Base-by-base conservation (phyloP, 306 rosid genomes). In the Malus orientalis region DNA sequence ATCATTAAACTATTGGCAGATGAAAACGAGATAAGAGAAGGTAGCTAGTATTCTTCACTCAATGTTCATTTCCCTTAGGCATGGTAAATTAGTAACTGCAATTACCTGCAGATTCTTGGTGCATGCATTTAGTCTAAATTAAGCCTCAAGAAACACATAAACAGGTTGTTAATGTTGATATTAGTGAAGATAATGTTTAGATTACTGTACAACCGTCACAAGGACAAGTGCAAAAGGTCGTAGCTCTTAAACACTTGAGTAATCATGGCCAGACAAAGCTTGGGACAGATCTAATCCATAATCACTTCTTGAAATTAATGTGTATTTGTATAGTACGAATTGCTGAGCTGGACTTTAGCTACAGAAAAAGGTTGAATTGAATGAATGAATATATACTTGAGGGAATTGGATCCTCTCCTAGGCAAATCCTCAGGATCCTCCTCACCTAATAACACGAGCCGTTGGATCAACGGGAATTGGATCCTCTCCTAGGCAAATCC, bases 221-320 rank as follows among this genome's bases (percentile, higher is more conserved):
- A 62, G 63, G 65, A 73, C 73, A 80, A 75, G 60, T 60, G 58
- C 79, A 58, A 6, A 63, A 22, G 23, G 71, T 53, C 58, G 79
- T 61, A 68, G 79, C n/a, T 71, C 82, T 60, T 73, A 76, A 67
- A 76, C 80, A 53, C 84, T 79, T 68, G 74, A 27, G 79, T 68
- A 76, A 80, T 77, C 71, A 77, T 73, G 81, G 81, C 80, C 86
- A 91, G 88, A 83, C 87, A 86, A 30, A 32, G 71, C 70, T 78
- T 81, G 86, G 83, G 90, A 87, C 90, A 89, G 76, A 89, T 88
- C 87, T 84, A 80, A 84, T 87, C 89, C 90, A 78, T 68, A 86
- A 77, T 82, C 87, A 75, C 70, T 76, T 36, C 33, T 65, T 67
- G 79, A 80, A 72, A 69, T 80, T 82, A 76, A 67, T 76, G 67